phyloP scores from a whole-genome alignment of 352 stramenopile genomes.

The Pythium graminicola region DNA sequence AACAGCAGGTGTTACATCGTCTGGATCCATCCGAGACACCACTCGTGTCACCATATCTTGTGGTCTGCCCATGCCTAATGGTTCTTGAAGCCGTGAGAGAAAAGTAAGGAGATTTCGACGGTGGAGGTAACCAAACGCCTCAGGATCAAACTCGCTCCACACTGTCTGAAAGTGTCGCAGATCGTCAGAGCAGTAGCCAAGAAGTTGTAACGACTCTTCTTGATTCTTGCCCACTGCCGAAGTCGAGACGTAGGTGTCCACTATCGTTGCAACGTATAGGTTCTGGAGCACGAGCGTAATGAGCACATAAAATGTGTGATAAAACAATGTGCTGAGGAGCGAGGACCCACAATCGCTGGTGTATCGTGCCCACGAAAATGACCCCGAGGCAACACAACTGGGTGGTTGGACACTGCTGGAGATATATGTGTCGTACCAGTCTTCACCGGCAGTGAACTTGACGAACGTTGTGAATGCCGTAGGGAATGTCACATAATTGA shows the following conservation, averaged over 20 bases:
- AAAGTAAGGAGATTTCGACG: slow-evolving; percentile 57
- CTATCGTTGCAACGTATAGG: slow-evolving; percentile 73
- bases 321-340: slow-evolving; percentile 59
- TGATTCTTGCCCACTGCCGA: slow-evolving; percentile 53
- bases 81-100: slow-evolving; percentile 40
- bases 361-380: slow-evolving; percentile 26
- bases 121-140: slow-evolving; percentile 69
- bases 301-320: slow-evolving; percentile 75
- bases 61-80: slow-evolving; percentile 45
- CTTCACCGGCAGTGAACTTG: slow-evolving; percentile 76
- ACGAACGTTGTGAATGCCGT: slow-evolving; percentile 66
- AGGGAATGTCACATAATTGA: slow-evolving; percentile 76
- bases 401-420: slow-evolving; percentile 54
- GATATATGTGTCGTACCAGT: slow-evolving; percentile 78
- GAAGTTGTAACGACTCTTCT: slow-evolving; percentile 43
- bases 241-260: slow-evolving; percentile 77
- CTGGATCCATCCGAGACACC: slow-evolving; percentile 21
- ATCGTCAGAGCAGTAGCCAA: slow-evolving; percentile 59
- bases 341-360: slow-evolving; percentile 65
- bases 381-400: slow-evolving; percentile 45
- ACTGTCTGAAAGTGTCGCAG: slow-evolving; percentile 55
- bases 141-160: slow-evolving; percentile 71
- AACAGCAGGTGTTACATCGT: slow-evolving; percentile 27
- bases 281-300: slow-evolving; percentile 77
- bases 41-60: slow-evolving; percentile 19